Evolutionary conservation across 306 rosid species (phyloP), one percentile per base, ranked within the genome.

Genomic region (Cicer bijugum): DNA sequence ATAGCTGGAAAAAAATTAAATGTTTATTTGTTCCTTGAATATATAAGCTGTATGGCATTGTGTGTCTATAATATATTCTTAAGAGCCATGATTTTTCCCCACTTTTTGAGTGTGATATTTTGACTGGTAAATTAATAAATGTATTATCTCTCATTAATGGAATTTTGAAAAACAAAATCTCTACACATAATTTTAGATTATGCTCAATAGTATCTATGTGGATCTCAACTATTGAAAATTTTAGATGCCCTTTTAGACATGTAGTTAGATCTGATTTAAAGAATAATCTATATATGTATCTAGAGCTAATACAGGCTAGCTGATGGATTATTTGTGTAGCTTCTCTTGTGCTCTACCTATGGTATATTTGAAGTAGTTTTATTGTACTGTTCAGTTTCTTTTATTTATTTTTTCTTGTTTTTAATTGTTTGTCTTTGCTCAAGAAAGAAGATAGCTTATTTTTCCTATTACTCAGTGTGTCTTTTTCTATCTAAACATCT

Each of bases 201-300:
- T 8, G 51, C 35, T 40, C 14, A 43, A 11, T 63, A 61, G 6
- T 33, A 53, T 50, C 6, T 39, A 12, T 15, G 23, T 33, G 52
- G 51, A 75, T 50, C 55, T 55, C 19, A 67, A 76, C 61, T 67
- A 14, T 5, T 57, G 69, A 15, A 57, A 11, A 58, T 37, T 58
- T 59, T 40, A 76, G 12, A 47, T 37, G 33, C 45, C 37, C 45
- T 12, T 20, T 59, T 12, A 68, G 9, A 50, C 35, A 7, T 12
- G 53, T 37, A 16, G 14, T 65, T 19, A 20, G 33, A 63, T 63
- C 4, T 47, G 16, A 42, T 38, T 50, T 51, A 8, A 50, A 50
- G 63, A 65, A 12, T 16, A 11, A 62, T 48, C 39, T 38, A 37
- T 63, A 74, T 12, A 28, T 28, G 33, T 28, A 7, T 42, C 0